phyloP scores from a whole-genome alignment of 306 rosid species.

The Fragaria vesca region DNA sequence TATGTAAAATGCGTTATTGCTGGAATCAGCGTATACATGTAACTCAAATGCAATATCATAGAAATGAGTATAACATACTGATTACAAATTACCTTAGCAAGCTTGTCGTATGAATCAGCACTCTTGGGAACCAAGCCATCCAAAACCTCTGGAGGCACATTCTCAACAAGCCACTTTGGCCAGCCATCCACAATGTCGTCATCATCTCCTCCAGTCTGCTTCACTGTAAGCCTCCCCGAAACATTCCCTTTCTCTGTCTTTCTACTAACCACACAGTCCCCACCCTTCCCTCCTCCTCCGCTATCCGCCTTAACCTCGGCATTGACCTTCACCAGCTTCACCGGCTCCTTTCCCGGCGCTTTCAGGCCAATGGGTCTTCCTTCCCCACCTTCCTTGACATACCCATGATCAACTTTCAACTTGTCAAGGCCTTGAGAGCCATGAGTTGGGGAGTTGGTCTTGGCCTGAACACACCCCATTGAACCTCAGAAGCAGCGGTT shows the following conservation, averaged over 20 bases:
- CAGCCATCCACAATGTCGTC: conserved; percentile 50
- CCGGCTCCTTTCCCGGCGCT: conserved; percentile 13
- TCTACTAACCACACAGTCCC: neutral
- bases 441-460: conserved; percentile 7
- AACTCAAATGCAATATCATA: neutral
- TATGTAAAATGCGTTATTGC: neutral
- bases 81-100: conserved; percentile 50
- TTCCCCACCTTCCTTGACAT: conserved; percentile 18
- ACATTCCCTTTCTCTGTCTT: conserved; percentile 24
- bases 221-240: conserved; percentile 13
- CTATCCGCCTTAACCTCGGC: conserved; percentile 18
- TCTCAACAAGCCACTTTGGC: conserved; percentile 78
- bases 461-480: conserved; percentile 70
- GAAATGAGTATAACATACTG: neutral
- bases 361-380: conserved; percentile 10
- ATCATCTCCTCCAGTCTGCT: conserved; percentile 45
- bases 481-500: neutral
- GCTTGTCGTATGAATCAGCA: conserved; percentile 68
- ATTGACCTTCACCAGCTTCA: conserved; percentile 10
- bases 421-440: conserved; percentile 9
- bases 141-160: conserved; percentile 44
- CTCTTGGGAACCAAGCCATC: conserved; percentile 46
- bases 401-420: conserved; percentile 21
- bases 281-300: neutral
- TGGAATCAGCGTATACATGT: neutral